A percentile compares a stretch with the other conserved stretches of the same genome.
phyloP scores from a whole-genome alignment of 441 rosid species.

The Gossypium davidsonii region DNA sequence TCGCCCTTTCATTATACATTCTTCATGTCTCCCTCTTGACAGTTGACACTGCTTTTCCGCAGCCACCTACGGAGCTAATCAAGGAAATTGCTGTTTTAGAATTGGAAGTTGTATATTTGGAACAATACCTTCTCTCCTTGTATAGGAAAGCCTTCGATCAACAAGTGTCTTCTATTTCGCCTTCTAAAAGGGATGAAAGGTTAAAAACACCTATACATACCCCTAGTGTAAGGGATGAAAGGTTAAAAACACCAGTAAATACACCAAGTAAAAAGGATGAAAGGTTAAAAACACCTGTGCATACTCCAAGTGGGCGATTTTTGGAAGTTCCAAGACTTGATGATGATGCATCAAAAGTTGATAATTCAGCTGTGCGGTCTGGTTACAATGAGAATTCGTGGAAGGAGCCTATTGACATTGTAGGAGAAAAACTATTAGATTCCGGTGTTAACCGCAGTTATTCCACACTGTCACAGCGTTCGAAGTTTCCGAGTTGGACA shows the following conservation, averaged over 20 bases:
- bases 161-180: slow-evolving; percentile 39
- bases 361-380: slow-evolving; percentile 31
- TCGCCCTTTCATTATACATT: background rate
- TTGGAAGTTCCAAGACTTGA: slow-evolving; percentile 38
- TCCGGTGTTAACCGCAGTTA: slow-evolving; percentile 63
- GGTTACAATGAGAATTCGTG: slow-evolving; percentile 26
- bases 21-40: slow-evolving; percentile 3
- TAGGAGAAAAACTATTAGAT: slow-evolving; percentile 37
- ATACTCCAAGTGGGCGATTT: slow-evolving; percentile 24
- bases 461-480: slow-evolving; percentile 67
- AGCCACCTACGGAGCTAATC: slow-evolving; percentile 76
- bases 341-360: slow-evolving; percentile 28
- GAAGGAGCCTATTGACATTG: slow-evolving; percentile 29
- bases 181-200: slow-evolving; percentile 39
- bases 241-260: background rate
- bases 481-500: slow-evolving; percentile 41
- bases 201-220: slow-evolving; percentile 35
- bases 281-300: background rate
- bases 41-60: slow-evolving; percentile 16
- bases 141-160: slow-evolving; percentile 87
- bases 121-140: slow-evolving; percentile 78
- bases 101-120: slow-evolving; percentile 84
- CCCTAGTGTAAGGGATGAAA: slow-evolving; percentile 17
- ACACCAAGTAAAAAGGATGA: background rate
- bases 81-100: slow-evolving; percentile 83